Percentiles rank a stretch among this genome's conserved stretches.
Conservation (phyloP, 345 rosid genomes). For the Turnera subulata region DNA sequence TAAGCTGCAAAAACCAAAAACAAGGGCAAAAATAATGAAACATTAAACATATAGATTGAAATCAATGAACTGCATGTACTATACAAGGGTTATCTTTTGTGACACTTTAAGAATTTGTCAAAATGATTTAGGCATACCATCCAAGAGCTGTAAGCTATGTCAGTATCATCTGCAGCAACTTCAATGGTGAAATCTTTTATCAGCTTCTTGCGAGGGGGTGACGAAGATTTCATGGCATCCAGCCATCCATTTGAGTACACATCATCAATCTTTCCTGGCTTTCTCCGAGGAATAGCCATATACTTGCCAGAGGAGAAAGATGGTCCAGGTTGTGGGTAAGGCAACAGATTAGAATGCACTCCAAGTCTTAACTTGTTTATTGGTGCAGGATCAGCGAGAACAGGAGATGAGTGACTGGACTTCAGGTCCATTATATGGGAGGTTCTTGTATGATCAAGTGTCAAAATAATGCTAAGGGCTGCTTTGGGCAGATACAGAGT, state of each 20-base stretch:
- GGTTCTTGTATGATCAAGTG: background rate
- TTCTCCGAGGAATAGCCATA: slow-evolving; percentile 45
- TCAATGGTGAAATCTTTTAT: slow-evolving; percentile 52
- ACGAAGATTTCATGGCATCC: slow-evolving; percentile 91
- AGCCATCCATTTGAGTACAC: slow-evolving; percentile 88
- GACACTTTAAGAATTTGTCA: background rate
- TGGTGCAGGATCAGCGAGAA: slow-evolving; percentile 58
- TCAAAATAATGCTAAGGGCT: background rate
- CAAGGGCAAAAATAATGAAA: slow-evolving; percentile 1
- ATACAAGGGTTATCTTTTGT: background rate
- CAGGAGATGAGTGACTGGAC: slow-evolving; percentile 65
- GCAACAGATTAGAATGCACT: slow-evolving; percentile 43
- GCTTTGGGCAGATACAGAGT: slow-evolving; percentile 14
- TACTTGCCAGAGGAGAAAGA: slow-evolving; percentile 49
- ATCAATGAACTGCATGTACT: background rate
- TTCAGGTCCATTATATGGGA: slow-evolving; percentile 55
- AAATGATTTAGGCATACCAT: slow-evolving; percentile 41
- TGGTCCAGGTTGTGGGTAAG: slow-evolving; percentile 44
- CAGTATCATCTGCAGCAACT: slow-evolving; percentile 53
- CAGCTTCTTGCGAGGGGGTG: slow-evolving; percentile 83
- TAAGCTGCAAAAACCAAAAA: slow-evolving; percentile 39
- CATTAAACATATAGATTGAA: background rate
- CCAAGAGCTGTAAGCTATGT: slow-evolving; percentile 62
- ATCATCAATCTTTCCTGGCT: slow-evolving; percentile 68
- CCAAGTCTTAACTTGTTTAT: slow-evolving; percentile 65